Base-by-base conservation (phyloP, 176 grass and related monocot genomes). In the Zea mays region DNA sequence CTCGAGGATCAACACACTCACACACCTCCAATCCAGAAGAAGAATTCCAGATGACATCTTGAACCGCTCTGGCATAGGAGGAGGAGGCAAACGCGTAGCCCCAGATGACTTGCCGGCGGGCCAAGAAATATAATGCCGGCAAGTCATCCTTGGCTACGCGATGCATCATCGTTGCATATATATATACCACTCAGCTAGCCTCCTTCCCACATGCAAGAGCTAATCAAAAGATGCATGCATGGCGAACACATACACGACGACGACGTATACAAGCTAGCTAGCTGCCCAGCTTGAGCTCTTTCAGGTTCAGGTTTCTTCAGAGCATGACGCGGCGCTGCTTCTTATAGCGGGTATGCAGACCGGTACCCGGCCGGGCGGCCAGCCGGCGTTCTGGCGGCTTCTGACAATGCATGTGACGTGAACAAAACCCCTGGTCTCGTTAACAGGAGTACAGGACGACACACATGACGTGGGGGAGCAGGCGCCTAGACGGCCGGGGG, bases 81-180 rank as follows among this genome's bases (percentile, higher is more conserved):
- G 39, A 93, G 67, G 83, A 79, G 90, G 77, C 76, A 80, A 97
- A 82, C 81, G 86, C 83, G 76, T 93, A 88, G 87, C 93, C 87
- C 84, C 4, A 62, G 58, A 86, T 82, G 78, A 82, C 69, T 88
- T 80, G 87, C 90, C 74, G 74, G 72, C 54, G 3, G 17, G 17
- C 7, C 40, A 62, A 62, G 20, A 47, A 17, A 5, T 27, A 27
- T 27, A 27, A 27, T 13, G 56, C 65, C 83, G 93, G 85, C 93
- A 93, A 97, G 65, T 97, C 93, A 97, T 93, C 80, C 93, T 93
- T 97, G 93, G 93, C 93, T 93, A 85, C 87, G 86, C 70, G 85
- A 76, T 84, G 46, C 45, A 12, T 27, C 3, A 51, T 8, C 2
- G 2, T 35, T 68, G 47, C 56, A 17, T 5, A 16, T 16, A 17